Base-by-base conservation (phyloP, 495 filamentous ascomycete species). In the Jackrogersella multiformis region DNA sequence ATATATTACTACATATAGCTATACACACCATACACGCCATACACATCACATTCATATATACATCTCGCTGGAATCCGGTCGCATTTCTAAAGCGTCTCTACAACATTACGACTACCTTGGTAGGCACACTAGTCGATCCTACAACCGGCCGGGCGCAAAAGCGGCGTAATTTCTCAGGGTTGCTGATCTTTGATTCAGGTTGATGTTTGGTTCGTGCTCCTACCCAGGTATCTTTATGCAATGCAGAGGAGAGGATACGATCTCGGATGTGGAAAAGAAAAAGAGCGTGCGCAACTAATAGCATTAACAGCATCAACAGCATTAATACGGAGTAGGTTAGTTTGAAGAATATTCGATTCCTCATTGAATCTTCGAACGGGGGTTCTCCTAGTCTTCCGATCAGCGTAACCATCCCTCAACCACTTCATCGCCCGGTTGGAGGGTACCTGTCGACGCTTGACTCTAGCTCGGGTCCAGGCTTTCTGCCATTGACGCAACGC, bases 401-500 rank as follows among this genome's bases (percentile, higher is more conserved):
- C 67, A 61, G 61, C 61, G 67, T 57, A 70, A 56, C 48, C 42
- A 45, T 36, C 45, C 65, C 32, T 59, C 49, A n/a, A n/a, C n/a
- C n/a, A n/a, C n/a, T n/a, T n/a, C 35, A 30, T 30, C 28, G 61
- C 30, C 51, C 32, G 46, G 58, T 56, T 56, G 46, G 46, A 8
- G n/a, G 36, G 64, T 61, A 61, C 56, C 57, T 56, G 55, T 56
- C 55, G 39, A 38, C 45, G 13, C 16, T 28, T 15, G 36, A 44
- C 10, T 36, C 42, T 56, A 56, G 39, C 26, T 60, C 48, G 23
- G n/a, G 24, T 28, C 64, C 24, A 35, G 32, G 55, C 42, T 36
- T n/a, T 61, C 46, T 56, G 23, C 67, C 52, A 65, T 70, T 70
- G 52, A 70, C 67, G 67, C 67, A 70, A 66, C 61, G 61, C 61